Evolutionary conservation across 305 asterid species (phyloP).

Genomic region (Fraxinus baroniana): DNA sequence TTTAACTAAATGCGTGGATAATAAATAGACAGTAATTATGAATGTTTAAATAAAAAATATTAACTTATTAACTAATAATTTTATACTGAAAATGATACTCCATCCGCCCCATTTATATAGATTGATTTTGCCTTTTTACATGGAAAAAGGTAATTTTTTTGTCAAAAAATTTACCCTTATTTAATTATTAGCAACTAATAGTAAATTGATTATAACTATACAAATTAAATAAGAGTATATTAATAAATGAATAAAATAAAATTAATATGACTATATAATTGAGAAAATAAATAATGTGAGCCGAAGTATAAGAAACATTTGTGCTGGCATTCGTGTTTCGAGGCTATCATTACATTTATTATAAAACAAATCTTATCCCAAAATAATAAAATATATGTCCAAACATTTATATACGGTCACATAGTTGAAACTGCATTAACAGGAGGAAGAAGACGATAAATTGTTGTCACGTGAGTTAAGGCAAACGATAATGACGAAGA

Average conservation of each 20-base stretch:
- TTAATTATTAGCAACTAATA: too few relatives aligned
- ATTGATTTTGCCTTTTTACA: too few relatives aligned
- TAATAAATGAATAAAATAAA: too few relatives aligned
- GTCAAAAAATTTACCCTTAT: too few relatives aligned
- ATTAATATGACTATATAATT: too few relatives aligned
- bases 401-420: not conserved
- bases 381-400: not conserved
- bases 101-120: too few relatives aligned
- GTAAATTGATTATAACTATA: too few relatives aligned
- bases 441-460: not conserved
- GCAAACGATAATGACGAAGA: not conserved
- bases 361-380: not conserved
- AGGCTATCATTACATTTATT: slow-evolving; percentile 22
- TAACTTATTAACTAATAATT: too few relatives aligned
- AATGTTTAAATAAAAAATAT: too few relatives aligned
- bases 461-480: not conserved
- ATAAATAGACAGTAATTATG: not conserved
- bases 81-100: not conserved
- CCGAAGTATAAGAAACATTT: not conserved
- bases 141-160: too few relatives aligned
- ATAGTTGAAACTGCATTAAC: not conserved
- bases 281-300: too few relatives aligned
- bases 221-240: too few relatives aligned
- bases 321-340: slow-evolving; percentile 30
- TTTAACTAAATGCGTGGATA: not conserved